A percentile compares a stretch with the other conserved stretches of the same genome.
Conservation (phyloP, 345 rosid genomes). For the Cardiospermum halicacabum region DNA sequence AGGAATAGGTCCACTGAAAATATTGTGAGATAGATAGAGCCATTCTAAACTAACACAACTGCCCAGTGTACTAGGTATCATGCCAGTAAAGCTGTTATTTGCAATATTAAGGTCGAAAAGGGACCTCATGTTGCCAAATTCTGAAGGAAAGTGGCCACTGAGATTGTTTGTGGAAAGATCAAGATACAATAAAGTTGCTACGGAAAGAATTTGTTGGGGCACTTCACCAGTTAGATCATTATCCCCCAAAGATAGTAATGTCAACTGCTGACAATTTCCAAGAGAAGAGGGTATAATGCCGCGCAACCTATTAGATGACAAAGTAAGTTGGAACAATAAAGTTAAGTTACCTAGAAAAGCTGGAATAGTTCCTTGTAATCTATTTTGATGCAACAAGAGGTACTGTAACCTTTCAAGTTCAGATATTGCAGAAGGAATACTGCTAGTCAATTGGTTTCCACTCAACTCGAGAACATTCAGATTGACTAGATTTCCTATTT, state of each 20-base stretch:
- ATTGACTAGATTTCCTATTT: constrained; percentile 21
- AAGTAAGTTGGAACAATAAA: neutral
- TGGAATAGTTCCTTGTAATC: constrained; percentile 13
- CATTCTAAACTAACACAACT: neutral
- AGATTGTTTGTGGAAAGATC: neutral
- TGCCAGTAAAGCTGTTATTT: neutral
- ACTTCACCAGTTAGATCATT: constrained; percentile 16
- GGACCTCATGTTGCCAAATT: constrained; percentile 2
- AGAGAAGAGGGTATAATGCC: constrained; percentile 22
- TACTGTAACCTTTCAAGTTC: neutral
- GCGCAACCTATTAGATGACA: neutral
- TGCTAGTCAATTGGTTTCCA: neutral
- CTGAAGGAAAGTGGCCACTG: constrained; percentile 5
- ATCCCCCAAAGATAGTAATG: neutral
- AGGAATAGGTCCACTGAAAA: constrained; percentile 12
- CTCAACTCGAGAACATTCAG: neutral
- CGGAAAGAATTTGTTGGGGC: constrained; percentile 5
- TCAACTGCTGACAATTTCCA: constrained; percentile 12
- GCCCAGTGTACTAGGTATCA: constrained; percentile 12
- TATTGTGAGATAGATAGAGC: constrained; percentile 2
- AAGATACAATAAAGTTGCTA: neutral
- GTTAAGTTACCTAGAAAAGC: neutral
- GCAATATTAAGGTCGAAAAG: neutral
- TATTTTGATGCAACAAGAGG: neutral
- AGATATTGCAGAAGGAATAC: neutral